Evolutionary conservation across 345 rosid genomes (phyloP), one percentile per base, ranked within the genome.

Genomic region (Cardamine occulta): DNA sequence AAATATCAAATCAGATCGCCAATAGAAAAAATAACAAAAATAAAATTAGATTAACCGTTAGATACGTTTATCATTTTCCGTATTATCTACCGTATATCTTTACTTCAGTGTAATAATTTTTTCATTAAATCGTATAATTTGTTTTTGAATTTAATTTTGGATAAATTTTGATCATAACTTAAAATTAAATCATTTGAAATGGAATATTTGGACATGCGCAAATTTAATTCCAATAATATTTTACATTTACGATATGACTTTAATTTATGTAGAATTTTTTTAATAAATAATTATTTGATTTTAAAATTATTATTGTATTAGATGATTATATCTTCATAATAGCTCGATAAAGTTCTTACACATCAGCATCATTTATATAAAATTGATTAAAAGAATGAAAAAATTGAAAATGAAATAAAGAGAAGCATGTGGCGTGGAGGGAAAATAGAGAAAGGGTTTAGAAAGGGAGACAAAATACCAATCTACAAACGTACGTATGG

Each of bases 361-460:
- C 7, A 51, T 68, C 56, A 60, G 9, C 69, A 42, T 51, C 63
- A 69, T 61, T 21, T 52, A 52, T 13, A 28, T 10, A 40, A 60
- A 9, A 15, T 3, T 2, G n/a, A 61, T 28, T 10, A 62, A 62
- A 57, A 21, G 26, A 28, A 40, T 39, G 58, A n/a, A 40, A 76
- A 57, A 17, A 51, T 4, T 13, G 75, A 69, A 63, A 55, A 65
- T 63, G 75, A 76, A 53, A 63, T 54, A 70, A 70, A 53, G 70
- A 40, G 48, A 63, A 60, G 26, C 60, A 51, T 75, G 80, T 69
- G 80, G 80, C 51, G 56, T 69, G 58, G 63, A 69, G 19, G 59
- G 59, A 55, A 31, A 28, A 54, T 34, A 70, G 5, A 49, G 49
- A 42, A 62, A 44, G 17, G 24, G 10, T 44, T 32, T 23, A 53